Conservation (phyloP, 495 filamentous ascomycete species). For the Penicillium argentinense region DNA sequence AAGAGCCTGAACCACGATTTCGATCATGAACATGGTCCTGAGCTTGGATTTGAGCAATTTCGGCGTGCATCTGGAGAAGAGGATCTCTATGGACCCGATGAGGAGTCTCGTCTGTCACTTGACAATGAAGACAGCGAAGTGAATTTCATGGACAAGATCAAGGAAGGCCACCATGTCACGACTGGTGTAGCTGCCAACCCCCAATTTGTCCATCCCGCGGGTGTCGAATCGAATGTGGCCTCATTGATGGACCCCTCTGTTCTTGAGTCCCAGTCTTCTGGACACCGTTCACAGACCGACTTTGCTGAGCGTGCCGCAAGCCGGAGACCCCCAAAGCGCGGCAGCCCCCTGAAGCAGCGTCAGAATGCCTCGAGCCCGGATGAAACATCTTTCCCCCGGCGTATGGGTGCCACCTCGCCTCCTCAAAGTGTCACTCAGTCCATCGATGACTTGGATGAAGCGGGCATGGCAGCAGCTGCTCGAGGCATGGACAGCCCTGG, state of each 20-base stretch:
- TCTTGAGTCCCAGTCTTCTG: conserved; percentile 42
- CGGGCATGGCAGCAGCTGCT: conserved; percentile 60
- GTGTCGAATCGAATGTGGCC: conserved; percentile 83
- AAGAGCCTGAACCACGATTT: conserved; percentile 45
- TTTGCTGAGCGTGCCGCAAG: conserved; percentile 26
- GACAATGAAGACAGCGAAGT: conserved; percentile 67
- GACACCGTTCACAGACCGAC: conserved; percentile 36
- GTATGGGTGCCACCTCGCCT: conserved; percentile 61
- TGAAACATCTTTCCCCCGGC: conserved; percentile 44
- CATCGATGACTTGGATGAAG: conserved; percentile 51
- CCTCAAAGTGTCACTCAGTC: conserved; percentile 73
- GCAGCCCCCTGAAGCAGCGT: conserved; percentile 47
- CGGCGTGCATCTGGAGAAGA: conserved; percentile 21
- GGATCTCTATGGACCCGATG: conserved; percentile 46
- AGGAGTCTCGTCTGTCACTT: conserved; percentile 54
- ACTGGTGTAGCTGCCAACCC: conserved; percentile 69
- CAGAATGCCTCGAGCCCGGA: conserved; percentile 42
- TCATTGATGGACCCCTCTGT: conserved; percentile 80
- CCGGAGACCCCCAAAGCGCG: conserved; percentile 29
- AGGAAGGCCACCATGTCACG: conserved; percentile 64
- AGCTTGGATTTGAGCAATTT: conserved; percentile 42
- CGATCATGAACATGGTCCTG: conserved; percentile 34
- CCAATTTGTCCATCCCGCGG: conserved; percentile 68
- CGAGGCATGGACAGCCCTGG: conserved; percentile 52
- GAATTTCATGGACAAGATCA: conserved; percentile 57